Conservation (phyloP, 1,139 yeast genomes). For the Geotrichum reessii region DNA sequence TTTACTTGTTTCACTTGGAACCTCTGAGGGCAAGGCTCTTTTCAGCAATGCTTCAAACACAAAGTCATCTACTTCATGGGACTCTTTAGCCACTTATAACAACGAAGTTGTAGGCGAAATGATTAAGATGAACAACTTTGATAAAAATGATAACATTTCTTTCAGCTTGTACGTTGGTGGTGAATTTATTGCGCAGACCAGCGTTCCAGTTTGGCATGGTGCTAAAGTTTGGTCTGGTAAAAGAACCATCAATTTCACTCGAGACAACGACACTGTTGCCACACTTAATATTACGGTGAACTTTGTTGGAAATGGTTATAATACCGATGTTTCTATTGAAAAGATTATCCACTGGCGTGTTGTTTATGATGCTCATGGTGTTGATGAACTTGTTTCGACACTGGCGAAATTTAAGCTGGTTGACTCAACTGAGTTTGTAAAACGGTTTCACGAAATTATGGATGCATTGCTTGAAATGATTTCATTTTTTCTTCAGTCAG, state of each 20-base stretch:
- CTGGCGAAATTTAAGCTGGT: constrained; percentile 24
- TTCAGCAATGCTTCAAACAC: constrained; percentile 64
- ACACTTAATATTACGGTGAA: constrained; percentile 44
- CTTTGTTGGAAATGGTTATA: constrained; percentile 65
- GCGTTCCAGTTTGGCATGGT: constrained; percentile 30
- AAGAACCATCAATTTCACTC: constrained; percentile 22
- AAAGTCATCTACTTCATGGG: constrained; percentile 52
- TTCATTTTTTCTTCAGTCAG: constrained; percentile 23
- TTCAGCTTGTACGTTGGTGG: constrained; percentile 62
- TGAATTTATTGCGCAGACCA: constrained; percentile 53
- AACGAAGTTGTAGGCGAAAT: constrained; percentile 70
- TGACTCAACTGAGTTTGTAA: constrained; percentile 28
- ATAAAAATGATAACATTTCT: constrained; percentile 50
- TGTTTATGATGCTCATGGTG: constrained; percentile 36
- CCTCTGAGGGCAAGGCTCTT: constrained; percentile 24
- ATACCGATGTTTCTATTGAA: constrained; percentile 54
- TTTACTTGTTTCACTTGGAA: constrained; percentile 24
- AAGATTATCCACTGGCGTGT: constrained; percentile 53
- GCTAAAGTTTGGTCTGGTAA: constrained; percentile 28
- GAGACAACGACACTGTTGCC: constrained; percentile 26
- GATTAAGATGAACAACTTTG: constrained; percentile 53
- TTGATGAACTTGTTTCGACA: constrained; percentile 32
- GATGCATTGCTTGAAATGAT: constrained; percentile 38
- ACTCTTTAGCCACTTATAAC: constrained; percentile 66
- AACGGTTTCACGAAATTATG: constrained; percentile 37